Percentiles rank a stretch among this genome's conserved stretches.
Conservation (phyloP, 1,139 yeast species). For the Magnusiomyces tetraspermus region DNA sequence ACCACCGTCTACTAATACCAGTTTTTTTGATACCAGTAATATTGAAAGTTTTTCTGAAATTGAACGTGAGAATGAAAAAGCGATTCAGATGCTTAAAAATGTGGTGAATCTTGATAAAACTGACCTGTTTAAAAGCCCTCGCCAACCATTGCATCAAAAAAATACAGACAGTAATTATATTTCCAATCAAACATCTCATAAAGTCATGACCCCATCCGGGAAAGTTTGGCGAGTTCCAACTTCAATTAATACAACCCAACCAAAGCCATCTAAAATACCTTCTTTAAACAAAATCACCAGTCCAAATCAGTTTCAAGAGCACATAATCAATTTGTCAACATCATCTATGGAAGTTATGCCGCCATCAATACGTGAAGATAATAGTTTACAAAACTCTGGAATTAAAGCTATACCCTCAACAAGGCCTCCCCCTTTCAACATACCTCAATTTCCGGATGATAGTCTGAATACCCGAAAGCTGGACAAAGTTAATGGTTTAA, state of each 20-base stretch:
- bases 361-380: background rate
- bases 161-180: background rate
- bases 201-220: background rate
- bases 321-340: background rate
- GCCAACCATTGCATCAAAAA: background rate
- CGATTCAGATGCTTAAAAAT: slow-evolving; percentile 9
- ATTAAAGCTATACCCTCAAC: background rate
- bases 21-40: slow-evolving; percentile 1
- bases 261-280: background rate
- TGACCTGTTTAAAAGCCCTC: background rate
- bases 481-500: background rate
- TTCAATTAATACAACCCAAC: no score
- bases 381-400: background rate
- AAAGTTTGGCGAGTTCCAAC: background rate
- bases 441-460: background rate
- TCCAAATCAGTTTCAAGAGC: background rate
- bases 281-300: background rate
- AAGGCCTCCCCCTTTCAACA: background rate
- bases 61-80: slow-evolving; percentile 10
- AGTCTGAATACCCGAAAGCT: background rate
- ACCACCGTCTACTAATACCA: background rate
- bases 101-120: background rate
- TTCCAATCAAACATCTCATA: background rate
- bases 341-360: background rate
- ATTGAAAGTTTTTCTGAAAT: slow-evolving; percentile 9